These are phyloP conservation scores for Mortierella claussenii DNA, from an alignment of 192 early-diverging fungal species.

Conservation along the genomic window DNA sequence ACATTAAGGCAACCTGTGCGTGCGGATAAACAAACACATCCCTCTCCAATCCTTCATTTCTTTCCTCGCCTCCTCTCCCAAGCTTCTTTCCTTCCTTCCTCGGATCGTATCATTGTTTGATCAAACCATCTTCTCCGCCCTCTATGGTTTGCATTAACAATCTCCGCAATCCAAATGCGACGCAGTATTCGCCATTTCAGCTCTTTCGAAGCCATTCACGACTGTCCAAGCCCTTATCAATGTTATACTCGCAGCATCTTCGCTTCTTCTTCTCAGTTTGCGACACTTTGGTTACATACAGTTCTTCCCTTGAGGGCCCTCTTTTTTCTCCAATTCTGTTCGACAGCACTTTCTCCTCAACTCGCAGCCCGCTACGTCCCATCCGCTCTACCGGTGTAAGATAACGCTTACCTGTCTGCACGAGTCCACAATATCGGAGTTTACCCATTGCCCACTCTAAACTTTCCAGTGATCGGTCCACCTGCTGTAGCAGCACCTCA, in stretches of 20 bases:
- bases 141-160: conserved; percentile 18
- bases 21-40: too few relatives aligned
- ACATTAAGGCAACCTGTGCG: too few relatives aligned
- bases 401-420: conserved; percentile 22
- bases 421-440: conserved; percentile 50
- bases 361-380: not conserved
- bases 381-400: not conserved
- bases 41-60: too few relatives aligned
- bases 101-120: conserved; percentile 40
- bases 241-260: not conserved
- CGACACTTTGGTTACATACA: too few relatives aligned
- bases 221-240: conserved; percentile 11
- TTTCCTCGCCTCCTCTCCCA: too few relatives aligned
- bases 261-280: conserved; percentile 2
- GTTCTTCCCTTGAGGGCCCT: too few relatives aligned
- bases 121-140: conserved; percentile 1
- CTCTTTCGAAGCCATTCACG: too few relatives aligned
- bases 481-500: conserved; percentile 51
- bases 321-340: not conserved
- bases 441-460: conserved; percentile 61
- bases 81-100: too few relatives aligned
- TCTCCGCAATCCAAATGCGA: conserved; percentile 34
- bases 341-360: not conserved
- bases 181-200: not conserved
- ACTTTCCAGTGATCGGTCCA: conserved; percentile 57